phyloP scores from a whole-genome alignment of 1,284 basidiomycete species.

The Sporisorium sorghi region DNA sequence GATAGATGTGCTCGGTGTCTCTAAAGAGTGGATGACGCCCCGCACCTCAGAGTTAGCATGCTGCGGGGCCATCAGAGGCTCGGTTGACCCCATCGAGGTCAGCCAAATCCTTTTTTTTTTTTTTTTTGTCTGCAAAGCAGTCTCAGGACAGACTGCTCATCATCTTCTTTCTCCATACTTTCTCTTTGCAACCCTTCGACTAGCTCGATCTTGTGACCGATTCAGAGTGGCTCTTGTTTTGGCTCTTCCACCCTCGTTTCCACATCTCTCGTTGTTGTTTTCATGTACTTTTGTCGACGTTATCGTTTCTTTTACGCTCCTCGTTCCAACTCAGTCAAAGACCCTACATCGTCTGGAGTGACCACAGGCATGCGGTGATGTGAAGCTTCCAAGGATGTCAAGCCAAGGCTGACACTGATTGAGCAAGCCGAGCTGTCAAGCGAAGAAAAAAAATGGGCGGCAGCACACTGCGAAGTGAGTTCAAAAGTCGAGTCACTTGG shows the following conservation, averaged over 20 bases:
- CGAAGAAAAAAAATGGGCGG: neutral
- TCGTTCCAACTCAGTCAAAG: constrained; percentile 4
- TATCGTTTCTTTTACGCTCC: constrained; percentile 5
- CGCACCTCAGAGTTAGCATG: constrained; percentile 30
- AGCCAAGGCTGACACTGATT: neutral
- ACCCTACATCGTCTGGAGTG: neutral
- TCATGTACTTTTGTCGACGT: constrained; percentile 28
- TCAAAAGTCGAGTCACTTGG: constrained; percentile 28
- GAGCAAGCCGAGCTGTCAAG: neutral
- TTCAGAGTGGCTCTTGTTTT: neutral
- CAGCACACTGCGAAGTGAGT: neutral
- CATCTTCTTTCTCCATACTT: constrained; percentile 11
- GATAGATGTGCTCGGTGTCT: neutral
- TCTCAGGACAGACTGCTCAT: constrained; percentile 29
- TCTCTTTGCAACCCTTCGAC: constrained; percentile 4
- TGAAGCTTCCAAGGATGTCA: neutral
- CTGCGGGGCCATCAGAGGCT: constrained; percentile 21
- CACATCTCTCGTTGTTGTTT: constrained; percentile 2
- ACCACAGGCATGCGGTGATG: neutral
- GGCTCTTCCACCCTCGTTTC: neutral
- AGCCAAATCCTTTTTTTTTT: no score
- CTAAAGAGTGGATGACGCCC: constrained; percentile 16
- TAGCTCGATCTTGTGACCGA: constrained; percentile 11
- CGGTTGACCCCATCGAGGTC: neutral
- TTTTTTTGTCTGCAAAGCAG: constrained; percentile 3